phyloP scores from a whole-genome alignment of 495 filamentous ascomycete genomes.

The Neurospora pannonica region DNA sequence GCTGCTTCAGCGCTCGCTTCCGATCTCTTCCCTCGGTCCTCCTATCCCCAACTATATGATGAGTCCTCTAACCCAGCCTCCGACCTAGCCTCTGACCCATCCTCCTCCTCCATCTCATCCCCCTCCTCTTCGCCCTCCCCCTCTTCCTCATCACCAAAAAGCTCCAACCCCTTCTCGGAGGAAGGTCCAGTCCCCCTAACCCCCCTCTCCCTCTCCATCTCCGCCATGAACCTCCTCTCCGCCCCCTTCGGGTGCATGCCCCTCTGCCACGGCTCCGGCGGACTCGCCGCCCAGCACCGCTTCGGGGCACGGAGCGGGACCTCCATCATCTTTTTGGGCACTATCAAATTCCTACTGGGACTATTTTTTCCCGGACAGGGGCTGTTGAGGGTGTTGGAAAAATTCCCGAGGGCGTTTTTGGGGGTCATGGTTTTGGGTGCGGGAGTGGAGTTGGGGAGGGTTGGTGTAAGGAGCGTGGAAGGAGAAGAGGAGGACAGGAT shows the following conservation, averaged over 20 bases:
- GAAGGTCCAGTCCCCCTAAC: constrained; percentile 48
- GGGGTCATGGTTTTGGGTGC: constrained; percentile 85
- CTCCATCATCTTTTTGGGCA: constrained; percentile 68
- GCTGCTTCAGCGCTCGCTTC: constrained; percentile 67
- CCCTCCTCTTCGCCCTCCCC: too few relatives aligned
- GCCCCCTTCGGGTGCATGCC: constrained; percentile 95
- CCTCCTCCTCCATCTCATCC: too few relatives aligned
- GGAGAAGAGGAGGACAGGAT: constrained; percentile 69
- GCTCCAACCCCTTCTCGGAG: constrained; percentile 27
- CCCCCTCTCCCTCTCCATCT: constrained; percentile 68
- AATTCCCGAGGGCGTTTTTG: constrained; percentile 64
- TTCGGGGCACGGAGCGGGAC: constrained; percentile 86
- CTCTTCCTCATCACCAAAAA: too few relatives aligned
- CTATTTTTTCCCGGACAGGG: constrained; percentile 57
- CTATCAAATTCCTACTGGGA: constrained; percentile 67
- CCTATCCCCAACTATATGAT: not conserved
- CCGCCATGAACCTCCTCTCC: constrained; percentile 69
- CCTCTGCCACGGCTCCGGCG: constrained; percentile 87
- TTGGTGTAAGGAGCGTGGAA: constrained; percentile 62
- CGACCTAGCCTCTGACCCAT: too few relatives aligned
- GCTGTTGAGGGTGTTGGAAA: constrained; percentile 53
- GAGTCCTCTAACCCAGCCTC: not conserved
- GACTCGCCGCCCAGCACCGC: constrained; percentile 77
- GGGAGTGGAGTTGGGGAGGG: constrained; percentile 74
- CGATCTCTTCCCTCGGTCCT: constrained; percentile 53